Percentiles rank a stretch among this genome's conserved stretches.
These are phyloP conservation scores for Aureobasidium musti DNA, from an alignment of 2,329 filamentous ascomycete species.

Conservation along the genomic window DNA sequence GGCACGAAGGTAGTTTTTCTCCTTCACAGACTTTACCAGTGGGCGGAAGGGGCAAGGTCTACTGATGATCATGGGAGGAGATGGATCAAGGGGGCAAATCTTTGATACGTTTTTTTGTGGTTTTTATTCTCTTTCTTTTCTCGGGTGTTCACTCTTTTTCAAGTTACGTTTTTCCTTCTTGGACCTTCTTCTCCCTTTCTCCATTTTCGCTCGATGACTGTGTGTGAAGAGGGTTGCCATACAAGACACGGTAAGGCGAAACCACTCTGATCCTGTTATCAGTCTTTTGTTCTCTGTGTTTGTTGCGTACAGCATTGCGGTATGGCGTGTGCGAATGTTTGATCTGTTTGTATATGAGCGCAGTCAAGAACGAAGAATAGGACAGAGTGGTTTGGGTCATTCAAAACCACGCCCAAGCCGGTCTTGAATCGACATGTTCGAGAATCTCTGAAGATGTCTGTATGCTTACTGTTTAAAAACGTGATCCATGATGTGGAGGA, in stretches of 20 bases:
- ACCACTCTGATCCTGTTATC: background rate
- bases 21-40: background rate
- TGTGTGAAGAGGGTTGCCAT: background rate
- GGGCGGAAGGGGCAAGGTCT: background rate
- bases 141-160: slow-evolving; percentile 9
- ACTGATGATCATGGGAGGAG: background rate
- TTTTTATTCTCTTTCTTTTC: slow-evolving; percentile 6
- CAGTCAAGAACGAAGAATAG: too few species aligned
- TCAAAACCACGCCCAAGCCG: too few species aligned
- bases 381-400: too few species aligned
- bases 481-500: too few species aligned
- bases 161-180: slow-evolving; percentile 7
- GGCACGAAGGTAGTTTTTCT: background rate
- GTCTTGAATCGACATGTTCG: too few species aligned
- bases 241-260: background rate
- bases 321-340: background rate
- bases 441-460: too few species aligned
- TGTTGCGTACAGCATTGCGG: background rate
- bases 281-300: background rate
- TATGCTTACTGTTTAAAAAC: too few species aligned
- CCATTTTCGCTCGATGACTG: background rate
- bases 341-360: too few species aligned
- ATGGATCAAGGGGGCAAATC: slow-evolving; percentile 19
- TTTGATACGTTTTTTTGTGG: slow-evolving; percentile 17
- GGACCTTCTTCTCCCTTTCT: slow-evolving; percentile 7